A percentile compares a stretch with the other conserved stretches of the same genome.
Conservation (phyloP, 257 asterid species). For the Solanum piurae region DNA sequence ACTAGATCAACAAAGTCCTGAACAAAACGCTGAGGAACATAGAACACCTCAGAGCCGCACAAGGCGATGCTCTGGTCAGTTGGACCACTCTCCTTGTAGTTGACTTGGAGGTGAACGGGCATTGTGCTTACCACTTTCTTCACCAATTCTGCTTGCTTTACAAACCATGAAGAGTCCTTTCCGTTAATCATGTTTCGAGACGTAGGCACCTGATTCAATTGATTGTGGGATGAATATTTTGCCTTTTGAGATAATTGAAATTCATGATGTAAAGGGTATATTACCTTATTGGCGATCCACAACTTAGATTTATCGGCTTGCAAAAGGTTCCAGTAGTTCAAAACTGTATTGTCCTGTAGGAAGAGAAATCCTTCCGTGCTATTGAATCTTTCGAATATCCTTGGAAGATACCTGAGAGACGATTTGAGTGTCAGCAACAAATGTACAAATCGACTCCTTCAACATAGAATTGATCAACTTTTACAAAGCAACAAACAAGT, state of each 20-base stretch:
- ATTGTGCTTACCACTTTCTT: slow-evolving; percentile 24
- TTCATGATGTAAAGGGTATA: not conserved
- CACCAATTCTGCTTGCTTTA: slow-evolving; percentile 32
- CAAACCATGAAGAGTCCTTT: slow-evolving; percentile 17
- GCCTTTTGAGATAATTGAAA: not conserved
- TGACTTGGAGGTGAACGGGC: slow-evolving; percentile 41
- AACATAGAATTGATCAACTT: not conserved
- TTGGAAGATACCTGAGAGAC: slow-evolving; percentile 21
- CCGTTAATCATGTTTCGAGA: slow-evolving; percentile 7
- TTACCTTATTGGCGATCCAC: slow-evolving; percentile 43
- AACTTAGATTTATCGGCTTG: slow-evolving; percentile 34
- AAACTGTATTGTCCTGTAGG: slow-evolving; percentile 29
- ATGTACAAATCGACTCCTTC: not conserved
- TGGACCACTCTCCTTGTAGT: slow-evolving; percentile 31
- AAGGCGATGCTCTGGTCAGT: slow-evolving; percentile 25
- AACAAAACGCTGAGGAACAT: slow-evolving; percentile 20
- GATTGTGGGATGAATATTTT: not conserved
- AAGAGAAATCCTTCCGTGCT: slow-evolving; percentile 28
- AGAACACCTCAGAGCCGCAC: slow-evolving; percentile 32
- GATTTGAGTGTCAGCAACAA: not conserved
- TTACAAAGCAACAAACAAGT: not conserved
- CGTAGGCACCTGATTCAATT: slow-evolving; percentile 16
- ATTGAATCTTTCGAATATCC: slow-evolving; percentile 16
- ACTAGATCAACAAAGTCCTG: slow-evolving; percentile 31
- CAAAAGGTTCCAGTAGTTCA: slow-evolving; percentile 38